Evolutionary conservation across 148 eudicot genomes (phyloP), one percentile per base, ranked within the genome.

Genomic region (Agrostemma githago): DNA sequence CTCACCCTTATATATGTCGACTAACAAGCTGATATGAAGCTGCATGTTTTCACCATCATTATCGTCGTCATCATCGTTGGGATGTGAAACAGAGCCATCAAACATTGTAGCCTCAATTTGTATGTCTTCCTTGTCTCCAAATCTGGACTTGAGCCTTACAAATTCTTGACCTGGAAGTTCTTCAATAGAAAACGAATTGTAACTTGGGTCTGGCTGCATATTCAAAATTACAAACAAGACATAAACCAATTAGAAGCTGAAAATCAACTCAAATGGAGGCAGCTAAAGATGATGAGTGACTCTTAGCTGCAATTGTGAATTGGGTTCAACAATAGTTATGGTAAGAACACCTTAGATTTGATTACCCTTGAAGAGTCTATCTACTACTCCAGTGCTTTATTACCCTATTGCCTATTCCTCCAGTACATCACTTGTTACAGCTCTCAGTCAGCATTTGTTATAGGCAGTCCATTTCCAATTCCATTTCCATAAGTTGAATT

Each of bases 51-150:
- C 89, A 5, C 81, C 83, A 53, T 72, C 79, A 70, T 75, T 43
- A 42, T 86, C 88, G 19, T 79, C 85, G 19, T 79, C 85, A 40
- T 26, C 70, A n/a, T 8, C 34, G 43, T 78, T 86, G 21, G 88
- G 88, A 69, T 68, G 78, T 48, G 82, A 71, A 68, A 81, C 68
- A 51, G 82, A 83, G 34, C 91, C 90, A 79, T 89, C 91, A 80
- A 89, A 85, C 94, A 87, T 86, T 37, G 89, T 89, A 19, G 91
- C 95, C 78, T 89, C 95, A 48, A 86, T 77, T 73, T 67, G 19
- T 10, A 67, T 67, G 5, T 67, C 38, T 66, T 66, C 70, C 56
- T 67, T 43, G 12, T 67, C 71, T 67, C 71, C 71, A 42, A 67
- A 67, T 43, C 42, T 91, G 57, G 83, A 82, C 67, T 51, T 84